Conservation (phyloP, 2,329 filamentous ascomycete species). For the Fusarium abutilonis region DNA sequence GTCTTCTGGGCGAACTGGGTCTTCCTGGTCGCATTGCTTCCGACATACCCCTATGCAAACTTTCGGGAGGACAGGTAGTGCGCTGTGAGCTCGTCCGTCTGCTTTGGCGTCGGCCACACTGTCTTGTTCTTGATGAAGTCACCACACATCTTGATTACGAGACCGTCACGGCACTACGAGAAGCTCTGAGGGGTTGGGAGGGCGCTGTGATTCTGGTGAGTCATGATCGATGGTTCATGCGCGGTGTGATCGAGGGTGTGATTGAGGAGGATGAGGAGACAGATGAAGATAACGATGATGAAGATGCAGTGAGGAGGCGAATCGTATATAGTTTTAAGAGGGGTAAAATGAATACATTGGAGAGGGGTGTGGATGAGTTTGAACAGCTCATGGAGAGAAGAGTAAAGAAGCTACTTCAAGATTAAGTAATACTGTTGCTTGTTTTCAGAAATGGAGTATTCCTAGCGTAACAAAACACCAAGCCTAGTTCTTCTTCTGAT, state of each 20-base stretch:
- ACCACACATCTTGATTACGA: conserved; percentile 88
- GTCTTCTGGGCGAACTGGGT: conserved; percentile 73
- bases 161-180: conserved; percentile 76
- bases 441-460: neutral
- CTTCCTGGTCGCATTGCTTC: conserved; percentile 75
- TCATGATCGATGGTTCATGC: conserved; percentile 85
- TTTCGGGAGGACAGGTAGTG: conserved; percentile 84
- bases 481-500: neutral
- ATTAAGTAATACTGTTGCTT: conserved; percentile 5
- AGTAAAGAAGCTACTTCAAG: conserved; percentile 57
- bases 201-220: conserved; percentile 81
- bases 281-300: conserved; percentile 51
- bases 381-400: conserved; percentile 70
- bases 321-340: conserved; percentile 68
- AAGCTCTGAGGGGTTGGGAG: conserved; percentile 72
- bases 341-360: conserved; percentile 65
- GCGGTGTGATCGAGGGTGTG: conserved; percentile 66
- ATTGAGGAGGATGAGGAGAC: conserved; percentile 54
- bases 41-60: conserved; percentile 75
- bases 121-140: conserved; percentile 81
- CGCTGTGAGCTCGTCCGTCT: conserved; percentile 71
- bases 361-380: conserved; percentile 72
- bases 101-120: conserved; percentile 74
- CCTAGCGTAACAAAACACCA: neutral
- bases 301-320: conserved; percentile 59